Percentiles rank a stretch among this genome's conserved stretches.
Conservation (phyloP, 2,329 filamentous ascomycete genomes). For the Botryosphaeria dothidea region DNA sequence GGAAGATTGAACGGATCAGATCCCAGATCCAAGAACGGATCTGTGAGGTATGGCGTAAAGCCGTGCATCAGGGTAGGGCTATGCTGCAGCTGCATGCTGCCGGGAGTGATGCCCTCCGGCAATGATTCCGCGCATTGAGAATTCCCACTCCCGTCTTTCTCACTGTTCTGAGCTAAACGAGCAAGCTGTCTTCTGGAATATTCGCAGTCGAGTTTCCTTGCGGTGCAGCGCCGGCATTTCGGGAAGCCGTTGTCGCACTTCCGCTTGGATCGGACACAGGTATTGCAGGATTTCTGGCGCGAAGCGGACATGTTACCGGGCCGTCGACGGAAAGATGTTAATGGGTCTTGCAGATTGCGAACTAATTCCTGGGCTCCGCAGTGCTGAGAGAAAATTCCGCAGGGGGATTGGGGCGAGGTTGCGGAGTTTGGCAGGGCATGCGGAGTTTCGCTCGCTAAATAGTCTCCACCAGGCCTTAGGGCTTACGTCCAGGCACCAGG, state of each 20-base stretch:
- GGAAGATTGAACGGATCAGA: constrained; percentile 22
- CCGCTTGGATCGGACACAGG: constrained; percentile 23
- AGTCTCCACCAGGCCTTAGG: neutral
- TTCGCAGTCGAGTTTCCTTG: constrained; percentile 21
- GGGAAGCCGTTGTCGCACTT: constrained; percentile 23
- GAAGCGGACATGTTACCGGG: neutral
- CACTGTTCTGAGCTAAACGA: neutral
- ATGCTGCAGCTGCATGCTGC: neutral
- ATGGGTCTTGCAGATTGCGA: too few relatives aligned
- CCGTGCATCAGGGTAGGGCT: neutral
- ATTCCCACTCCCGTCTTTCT: neutral
- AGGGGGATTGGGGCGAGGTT: neutral
- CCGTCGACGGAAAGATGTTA: too few relatives aligned
- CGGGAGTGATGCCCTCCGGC: neutral
- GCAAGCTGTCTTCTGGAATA: constrained; percentile 11
- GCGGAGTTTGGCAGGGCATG: neutral
- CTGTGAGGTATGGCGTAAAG: neutral
- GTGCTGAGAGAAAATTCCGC: neutral
- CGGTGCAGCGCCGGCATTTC: constrained; percentile 23
- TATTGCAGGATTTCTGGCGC: constrained; percentile 24
- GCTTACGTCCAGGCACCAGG: neutral
- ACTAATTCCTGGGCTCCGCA: too few relatives aligned
- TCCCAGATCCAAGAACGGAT: constrained; percentile 20
- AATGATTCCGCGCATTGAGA: neutral
- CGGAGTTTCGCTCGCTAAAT: constrained; percentile 3